phyloP scores from a whole-genome alignment of 2,329 filamentous ascomycete genomes.

The Paraconiothyrium sp. region DNA sequence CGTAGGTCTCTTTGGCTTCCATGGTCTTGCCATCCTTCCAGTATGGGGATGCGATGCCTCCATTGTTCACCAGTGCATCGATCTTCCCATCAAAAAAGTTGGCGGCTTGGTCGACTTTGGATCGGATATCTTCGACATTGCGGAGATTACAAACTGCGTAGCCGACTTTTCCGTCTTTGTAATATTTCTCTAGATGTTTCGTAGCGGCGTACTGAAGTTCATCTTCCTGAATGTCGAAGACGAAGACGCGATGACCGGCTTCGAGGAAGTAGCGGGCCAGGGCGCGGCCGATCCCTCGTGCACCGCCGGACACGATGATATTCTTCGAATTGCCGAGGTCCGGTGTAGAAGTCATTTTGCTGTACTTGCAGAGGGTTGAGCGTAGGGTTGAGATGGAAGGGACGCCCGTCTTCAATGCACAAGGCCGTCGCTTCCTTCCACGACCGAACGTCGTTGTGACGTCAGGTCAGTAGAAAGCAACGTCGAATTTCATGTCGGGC shows the following conservation, averaged over 20 bases:
- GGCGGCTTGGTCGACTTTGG: constrained; percentile 53
- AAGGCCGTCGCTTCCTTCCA: neutral
- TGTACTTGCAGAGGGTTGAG: constrained; percentile 5
- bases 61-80: constrained; percentile 53
- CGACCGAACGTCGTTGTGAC: constrained; percentile 20
- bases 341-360: constrained; percentile 22
- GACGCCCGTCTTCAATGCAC: constrained; percentile 12
- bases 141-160: constrained; percentile 58
- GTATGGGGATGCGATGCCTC: constrained; percentile 48
- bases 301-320: constrained; percentile 55
- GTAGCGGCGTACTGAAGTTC: constrained; percentile 51
- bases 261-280: constrained; percentile 58
- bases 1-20: constrained; percentile 54
- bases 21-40: constrained; percentile 59
- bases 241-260: constrained; percentile 57
- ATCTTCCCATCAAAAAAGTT: constrained; percentile 54
- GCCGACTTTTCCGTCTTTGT: constrained; percentile 45
- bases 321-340: constrained; percentile 36
- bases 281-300: constrained; percentile 59
- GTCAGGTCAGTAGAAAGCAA: constrained; percentile 8
- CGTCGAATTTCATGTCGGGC: neutral
- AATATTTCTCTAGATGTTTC: constrained; percentile 51
- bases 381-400: constrained; percentile 1
- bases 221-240: constrained; percentile 55
- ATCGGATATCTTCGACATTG: constrained; percentile 53